Percentiles rank a stretch among this genome's conserved stretches.
Evolutionary conservation across 1,139 yeast genomes (phyloP).

Genomic region (Hansenula sp.): DNA sequence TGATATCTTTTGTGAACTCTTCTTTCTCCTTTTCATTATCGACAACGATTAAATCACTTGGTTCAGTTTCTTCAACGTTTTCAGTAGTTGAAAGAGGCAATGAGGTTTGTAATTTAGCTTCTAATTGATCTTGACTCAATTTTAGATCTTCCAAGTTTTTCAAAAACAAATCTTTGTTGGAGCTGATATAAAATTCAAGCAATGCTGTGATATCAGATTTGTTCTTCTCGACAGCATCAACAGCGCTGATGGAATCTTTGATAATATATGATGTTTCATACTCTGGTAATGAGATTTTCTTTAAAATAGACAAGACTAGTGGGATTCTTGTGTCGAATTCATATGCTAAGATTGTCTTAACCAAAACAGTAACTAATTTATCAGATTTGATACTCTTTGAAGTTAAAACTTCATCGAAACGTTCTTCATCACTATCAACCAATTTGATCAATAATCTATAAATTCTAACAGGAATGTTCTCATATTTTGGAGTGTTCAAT

Average conservation of each 20-base stretch:
- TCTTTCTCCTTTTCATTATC: slow-evolving; percentile 21
- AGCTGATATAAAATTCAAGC: slow-evolving; percentile 41
- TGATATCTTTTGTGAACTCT: slow-evolving; percentile 27
- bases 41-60: slow-evolving; percentile 18
- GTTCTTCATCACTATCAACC: slow-evolving; percentile 19
- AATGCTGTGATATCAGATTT: slow-evolving; percentile 36
- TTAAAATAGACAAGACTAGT: slow-evolving; percentile 26
- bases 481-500: slow-evolving; percentile 33
- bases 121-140: slow-evolving; percentile 51
- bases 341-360: slow-evolving; percentile 34
- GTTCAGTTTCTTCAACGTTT: slow-evolving; percentile 13
- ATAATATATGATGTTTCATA: slow-evolving; percentile 33
- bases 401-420: slow-evolving; percentile 19
- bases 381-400: slow-evolving; percentile 24
- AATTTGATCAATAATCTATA: slow-evolving; percentile 29
- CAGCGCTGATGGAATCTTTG: slow-evolving; percentile 31
- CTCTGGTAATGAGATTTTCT: slow-evolving; percentile 29
- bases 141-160: slow-evolving; percentile 35
- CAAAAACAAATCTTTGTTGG: slow-evolving; percentile 38
- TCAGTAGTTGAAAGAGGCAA: slow-evolving; percentile 29
- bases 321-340: slow-evolving; percentile 30
- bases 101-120: slow-evolving; percentile 65
- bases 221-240: slow-evolving; percentile 30
- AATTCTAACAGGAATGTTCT: slow-evolving; percentile 32
- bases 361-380: slow-evolving; percentile 31